phyloP scores from a whole-genome alignment of 1,284 basidiomycete species.

The Earliella scabrosa region DNA sequence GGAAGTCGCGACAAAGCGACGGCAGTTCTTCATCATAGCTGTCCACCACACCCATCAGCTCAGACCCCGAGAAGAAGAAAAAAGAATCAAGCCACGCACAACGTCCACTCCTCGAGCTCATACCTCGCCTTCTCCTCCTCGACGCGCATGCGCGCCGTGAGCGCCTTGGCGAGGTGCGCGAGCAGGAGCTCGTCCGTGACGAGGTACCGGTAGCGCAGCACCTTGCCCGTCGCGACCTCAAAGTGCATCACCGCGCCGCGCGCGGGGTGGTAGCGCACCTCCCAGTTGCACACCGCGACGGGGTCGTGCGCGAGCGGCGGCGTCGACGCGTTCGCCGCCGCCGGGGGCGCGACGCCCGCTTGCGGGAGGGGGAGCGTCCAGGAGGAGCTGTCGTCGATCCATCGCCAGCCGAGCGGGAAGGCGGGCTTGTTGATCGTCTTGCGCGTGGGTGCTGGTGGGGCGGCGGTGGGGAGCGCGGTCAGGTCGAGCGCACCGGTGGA shows the following conservation, averaged over 20 bases:
- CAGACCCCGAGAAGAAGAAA: not conserved
- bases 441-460: not conserved
- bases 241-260: constrained; percentile 19
- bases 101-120: constrained; percentile 22
- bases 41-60: not conserved
- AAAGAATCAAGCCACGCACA: constrained; percentile 10
- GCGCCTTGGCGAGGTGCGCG: constrained; percentile 5
- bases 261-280: constrained; percentile 17
- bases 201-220: constrained; percentile 20
- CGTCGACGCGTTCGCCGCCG: constrained; percentile 12
- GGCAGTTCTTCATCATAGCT: constrained; percentile 22
- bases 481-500: not conserved
- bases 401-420: constrained; percentile 27
- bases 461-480: not conserved
- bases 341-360: constrained; percentile 20
- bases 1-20: constrained; percentile 17
- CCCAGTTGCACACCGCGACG: constrained; percentile 24
- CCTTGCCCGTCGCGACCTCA: constrained; percentile 17
- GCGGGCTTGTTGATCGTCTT: constrained; percentile 4
- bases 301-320: constrained; percentile 19
- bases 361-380: constrained; percentile 26
- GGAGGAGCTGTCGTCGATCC: constrained; percentile 28
- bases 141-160: constrained; percentile 7
- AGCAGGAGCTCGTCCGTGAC: constrained; percentile 20
- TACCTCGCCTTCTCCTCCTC: constrained; percentile 15